phyloP scores from a whole-genome alignment of 768 basidiomycete genomes.

The Lactarius pseudohatsudake region DNA sequence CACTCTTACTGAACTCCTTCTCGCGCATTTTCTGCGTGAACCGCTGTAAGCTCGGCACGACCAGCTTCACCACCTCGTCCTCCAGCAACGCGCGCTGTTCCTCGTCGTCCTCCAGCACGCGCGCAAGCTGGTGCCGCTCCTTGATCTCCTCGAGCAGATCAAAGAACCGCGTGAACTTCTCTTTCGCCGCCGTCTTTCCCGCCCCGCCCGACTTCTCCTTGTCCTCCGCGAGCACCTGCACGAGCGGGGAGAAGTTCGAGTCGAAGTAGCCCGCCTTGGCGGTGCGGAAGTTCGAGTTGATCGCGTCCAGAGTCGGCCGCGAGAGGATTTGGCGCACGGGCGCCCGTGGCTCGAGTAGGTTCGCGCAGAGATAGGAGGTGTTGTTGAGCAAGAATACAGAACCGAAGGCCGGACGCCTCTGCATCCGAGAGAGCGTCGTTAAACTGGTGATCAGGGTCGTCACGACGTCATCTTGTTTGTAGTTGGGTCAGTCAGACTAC shows the following conservation, averaged over 20 bases:
- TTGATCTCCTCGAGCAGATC: constrained; percentile 76
- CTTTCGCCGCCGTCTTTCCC: constrained; percentile 64
- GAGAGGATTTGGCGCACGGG: constrained; percentile 54
- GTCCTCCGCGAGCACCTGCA: constrained; percentile 59
- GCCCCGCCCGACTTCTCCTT: constrained; percentile 38
- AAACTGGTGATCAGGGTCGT: constrained; percentile 61
- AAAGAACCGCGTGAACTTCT: constrained; percentile 81
- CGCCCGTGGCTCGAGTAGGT: constrained; percentile 54
- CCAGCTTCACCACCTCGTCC: constrained; percentile 75
- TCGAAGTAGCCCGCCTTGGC: constrained; percentile 86
- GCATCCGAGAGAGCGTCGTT: constrained; percentile 59
- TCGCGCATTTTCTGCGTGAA: constrained; percentile 76
- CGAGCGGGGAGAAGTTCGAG: constrained; percentile 74
- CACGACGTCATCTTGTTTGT: constrained; percentile 71
- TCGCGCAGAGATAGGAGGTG: constrained; percentile 62
- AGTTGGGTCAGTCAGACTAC: background rate
- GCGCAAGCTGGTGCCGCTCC: constrained; percentile 69
- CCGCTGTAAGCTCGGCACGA: constrained; percentile 70
- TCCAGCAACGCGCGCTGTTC: constrained; percentile 56
- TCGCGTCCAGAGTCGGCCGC: constrained; percentile 56
- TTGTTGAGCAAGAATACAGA: constrained; percentile 84
- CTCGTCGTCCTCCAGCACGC: constrained; percentile 69
- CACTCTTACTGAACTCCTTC: constrained; percentile 86
- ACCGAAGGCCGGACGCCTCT: constrained; percentile 60
- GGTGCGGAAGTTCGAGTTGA: constrained; percentile 72